These are phyloP conservation scores for Lentinula guzmanii DNA, from an alignment of 768 basidiomycete genomes.

Conservation along the genomic window DNA sequence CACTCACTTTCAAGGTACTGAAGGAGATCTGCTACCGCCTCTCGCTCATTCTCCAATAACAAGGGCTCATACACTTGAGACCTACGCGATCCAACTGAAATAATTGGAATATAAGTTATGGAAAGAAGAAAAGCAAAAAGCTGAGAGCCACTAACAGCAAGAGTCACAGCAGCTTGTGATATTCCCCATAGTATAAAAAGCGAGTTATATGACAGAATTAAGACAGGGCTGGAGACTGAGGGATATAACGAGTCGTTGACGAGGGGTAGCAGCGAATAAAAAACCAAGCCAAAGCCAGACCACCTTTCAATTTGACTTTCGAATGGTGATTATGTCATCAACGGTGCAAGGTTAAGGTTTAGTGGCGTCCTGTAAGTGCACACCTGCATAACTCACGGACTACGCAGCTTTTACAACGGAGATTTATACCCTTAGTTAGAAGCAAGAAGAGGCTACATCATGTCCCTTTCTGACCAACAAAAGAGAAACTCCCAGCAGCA, in stretches of 20 bases:
- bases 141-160: conserved; percentile 54
- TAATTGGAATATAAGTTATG: conserved; percentile 15
- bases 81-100: conserved; percentile 64
- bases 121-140: conserved; percentile 8
- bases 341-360: neutral
- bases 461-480: conserved; percentile 37
- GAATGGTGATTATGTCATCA: neutral
- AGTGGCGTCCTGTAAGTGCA: too few relatives aligned
- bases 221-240: neutral
- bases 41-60: conserved; percentile 88
- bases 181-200: conserved; percentile 53
- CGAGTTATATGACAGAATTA: neutral
- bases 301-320: neutral
- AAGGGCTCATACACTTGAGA: conserved; percentile 85
- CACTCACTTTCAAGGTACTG: conserved; percentile 95
- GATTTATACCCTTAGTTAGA: too few relatives aligned
- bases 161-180: conserved; percentile 77
- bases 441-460: neutral
- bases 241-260: neutral
- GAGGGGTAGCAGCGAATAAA: conserved; percentile 4
- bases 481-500: conserved; percentile 77
- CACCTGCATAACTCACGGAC: neutral
- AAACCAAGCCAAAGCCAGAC: neutral
- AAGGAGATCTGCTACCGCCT: conserved; percentile 95
- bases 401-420: neutral